Base-by-base conservation (phyloP, 805 yeast genomes). In the Teunomyces cretensis region DNA sequence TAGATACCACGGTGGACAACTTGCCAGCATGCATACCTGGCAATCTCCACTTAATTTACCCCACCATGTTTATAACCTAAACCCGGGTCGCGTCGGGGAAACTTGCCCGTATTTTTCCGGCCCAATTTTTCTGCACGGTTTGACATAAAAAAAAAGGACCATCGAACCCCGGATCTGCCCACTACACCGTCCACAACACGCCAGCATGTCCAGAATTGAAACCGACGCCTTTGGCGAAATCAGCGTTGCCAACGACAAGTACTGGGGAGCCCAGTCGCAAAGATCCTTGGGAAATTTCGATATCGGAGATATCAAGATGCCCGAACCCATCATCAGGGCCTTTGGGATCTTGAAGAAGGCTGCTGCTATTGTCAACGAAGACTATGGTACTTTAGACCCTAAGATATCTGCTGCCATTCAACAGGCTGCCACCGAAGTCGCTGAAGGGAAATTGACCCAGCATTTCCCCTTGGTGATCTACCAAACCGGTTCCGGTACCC, bases 401-500 rank as follows among this genome's bases (percentile, higher is more conserved):
- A 57, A 60, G 49, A 33, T 65, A 30, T 61, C 68, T 22, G 49
- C 43, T 28, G 72, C 72, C 24, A 67, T 67, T 48, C 57, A 63
- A 48, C 54, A 65, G 48, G 72, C 72, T 9, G 71, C 71, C 26
- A 51, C 62, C 22, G 72, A 67, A 45, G 71, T 67, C n/a, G 57
- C 67, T 33, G 68, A 60, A 37, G 72, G 72, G 22, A 66, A 67
- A 50, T 60, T 65, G 55, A 62, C 60, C 44, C 69, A 58, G 43
- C 71, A 67, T 48, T 67, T 67, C 59, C 72, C 72, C n/a, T 63
- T 65, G 60, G 72, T 67, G 36, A 67, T 67, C 37, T 67, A 55
- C 61, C 72, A 67, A 53, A 67, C 72, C 27, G 72, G 72, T 6
- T 61, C 68, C n/a, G 72, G 72, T 37, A 67, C 72, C 9, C 72